Percentiles rank a stretch among this genome's conserved stretches.
phyloP scores from a whole-genome alignment of 2,329 filamentous ascomycete species.

The Neoarthrinium moseri region DNA sequence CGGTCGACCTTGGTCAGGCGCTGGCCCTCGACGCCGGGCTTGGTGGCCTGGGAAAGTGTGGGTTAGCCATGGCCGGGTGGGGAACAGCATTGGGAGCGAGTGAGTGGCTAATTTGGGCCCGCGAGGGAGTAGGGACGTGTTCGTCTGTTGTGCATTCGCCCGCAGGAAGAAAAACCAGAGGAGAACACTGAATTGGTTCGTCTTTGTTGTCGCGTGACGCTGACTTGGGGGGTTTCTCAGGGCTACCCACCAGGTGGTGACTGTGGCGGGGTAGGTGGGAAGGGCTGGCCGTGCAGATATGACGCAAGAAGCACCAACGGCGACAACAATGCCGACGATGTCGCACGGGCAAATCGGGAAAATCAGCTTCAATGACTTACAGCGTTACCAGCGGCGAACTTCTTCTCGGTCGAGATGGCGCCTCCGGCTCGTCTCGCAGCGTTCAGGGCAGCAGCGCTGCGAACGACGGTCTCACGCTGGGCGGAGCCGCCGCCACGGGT shows the following conservation, averaged over 20 bases:
- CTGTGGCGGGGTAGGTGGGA: too few species aligned
- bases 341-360: background rate
- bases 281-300: too few species aligned
- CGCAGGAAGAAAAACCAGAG: too few species aligned
- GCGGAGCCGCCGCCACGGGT: conserved; percentile 64
- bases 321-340: background rate
- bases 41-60: conserved; percentile 47
- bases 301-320: background rate
- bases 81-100: conserved; percentile 16
- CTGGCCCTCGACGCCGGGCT: conserved; percentile 73
- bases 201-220: too few species aligned
- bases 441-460: conserved; percentile 80
- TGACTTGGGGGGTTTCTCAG: too few species aligned
- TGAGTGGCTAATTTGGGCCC: too few species aligned
- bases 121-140: too few species aligned
- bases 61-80: too few species aligned
- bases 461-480: conserved; percentile 83
- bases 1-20: conserved; percentile 97
- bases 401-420: conserved; percentile 88
- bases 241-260: too few species aligned
- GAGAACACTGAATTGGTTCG: too few species aligned
- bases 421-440: conserved; percentile 80
- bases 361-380: conserved; percentile 52
- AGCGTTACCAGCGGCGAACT: conserved; percentile 72
- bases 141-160: too few species aligned